Percentiles rank a stretch among this genome's conserved stretches.
Conservation (phyloP, 169 alveolate genomes). For the Plasmodium sp. region DNA sequence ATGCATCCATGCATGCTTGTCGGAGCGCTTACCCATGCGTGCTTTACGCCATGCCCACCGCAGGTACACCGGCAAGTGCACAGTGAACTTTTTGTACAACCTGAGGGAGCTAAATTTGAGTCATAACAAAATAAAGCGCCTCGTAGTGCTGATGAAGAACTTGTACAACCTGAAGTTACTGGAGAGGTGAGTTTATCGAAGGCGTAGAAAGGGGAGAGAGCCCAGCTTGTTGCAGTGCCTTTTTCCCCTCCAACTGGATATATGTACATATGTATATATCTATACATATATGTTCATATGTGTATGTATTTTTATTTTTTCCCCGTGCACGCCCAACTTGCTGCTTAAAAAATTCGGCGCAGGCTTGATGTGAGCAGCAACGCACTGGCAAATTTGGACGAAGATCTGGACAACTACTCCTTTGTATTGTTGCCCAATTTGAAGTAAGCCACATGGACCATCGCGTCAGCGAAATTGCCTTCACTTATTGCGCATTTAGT, state of each 20-base stretch:
- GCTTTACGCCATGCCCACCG: not conserved
- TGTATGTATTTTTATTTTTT: not conserved
- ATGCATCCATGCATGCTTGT: not conserved
- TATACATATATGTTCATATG: not conserved
- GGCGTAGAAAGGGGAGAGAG: not conserved
- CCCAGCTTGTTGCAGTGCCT: not conserved
- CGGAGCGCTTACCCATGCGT: not conserved
- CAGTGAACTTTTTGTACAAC: conserved; percentile 61
- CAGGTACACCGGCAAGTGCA: conserved; percentile 46
- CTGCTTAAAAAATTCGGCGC: not conserved
- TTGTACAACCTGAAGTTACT: conserved; percentile 62
- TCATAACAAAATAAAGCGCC: conserved; percentile 24
- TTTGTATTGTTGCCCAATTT: conserved; percentile 33
- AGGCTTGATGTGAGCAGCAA: conserved; percentile 71
- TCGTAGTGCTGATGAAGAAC: conserved; percentile 41
- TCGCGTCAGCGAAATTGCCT: not conserved
- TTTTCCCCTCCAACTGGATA: not conserved
- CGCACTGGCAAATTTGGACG: conserved; percentile 15
- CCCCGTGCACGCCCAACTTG: not conserved
- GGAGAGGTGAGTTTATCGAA: conserved; percentile 42
- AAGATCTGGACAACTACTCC: conserved; percentile 35
- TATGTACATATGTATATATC: not conserved
- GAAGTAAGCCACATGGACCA: conserved; percentile 25
- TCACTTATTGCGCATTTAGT: not conserved
- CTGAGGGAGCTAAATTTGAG: conserved; percentile 37